Evolutionary conservation across 345 rosid genomes (phyloP).

Genomic region (Syzygium aqueum): DNA sequence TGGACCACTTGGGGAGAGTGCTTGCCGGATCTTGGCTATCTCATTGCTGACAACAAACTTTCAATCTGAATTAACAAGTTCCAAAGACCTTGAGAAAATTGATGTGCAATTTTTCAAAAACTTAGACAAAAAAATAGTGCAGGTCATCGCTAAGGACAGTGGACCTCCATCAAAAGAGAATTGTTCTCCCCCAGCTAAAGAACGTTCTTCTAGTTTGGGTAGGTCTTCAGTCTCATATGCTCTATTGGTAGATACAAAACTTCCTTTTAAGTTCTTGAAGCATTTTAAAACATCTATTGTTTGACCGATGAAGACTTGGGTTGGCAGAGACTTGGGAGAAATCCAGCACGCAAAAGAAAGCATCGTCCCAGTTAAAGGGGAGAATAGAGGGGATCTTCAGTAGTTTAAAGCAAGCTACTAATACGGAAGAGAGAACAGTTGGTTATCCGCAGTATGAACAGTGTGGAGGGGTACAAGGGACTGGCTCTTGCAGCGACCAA

Average conservation of each 20-base stretch:
- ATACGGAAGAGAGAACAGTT: constrained; percentile 6
- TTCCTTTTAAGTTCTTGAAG: neutral
- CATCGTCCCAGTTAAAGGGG: constrained; percentile 16
- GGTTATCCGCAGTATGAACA: constrained; percentile 8
- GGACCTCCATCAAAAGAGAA: constrained; percentile 12
- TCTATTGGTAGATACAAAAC: neutral
- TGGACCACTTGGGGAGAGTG: neutral
- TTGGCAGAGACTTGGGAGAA: constrained; percentile 24
- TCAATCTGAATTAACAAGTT: neutral
- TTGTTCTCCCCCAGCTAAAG: constrained; percentile 9
- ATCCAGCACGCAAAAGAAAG: constrained; percentile 8
- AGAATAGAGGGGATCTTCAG: constrained; percentile 37
- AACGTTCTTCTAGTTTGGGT: constrained; percentile 27
- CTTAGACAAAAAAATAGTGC: constrained; percentile 1
- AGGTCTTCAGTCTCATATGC: neutral
- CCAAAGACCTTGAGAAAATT: neutral
- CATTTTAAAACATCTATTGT: neutral
- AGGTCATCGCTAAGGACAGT: constrained; percentile 59
- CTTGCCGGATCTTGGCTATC: neutral
- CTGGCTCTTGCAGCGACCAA: constrained; percentile 3
- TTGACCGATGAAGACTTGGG: neutral
- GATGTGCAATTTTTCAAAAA: neutral
- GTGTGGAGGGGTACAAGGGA: neutral
- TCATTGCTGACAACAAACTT: neutral
- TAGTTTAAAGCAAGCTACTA: constrained; percentile 25